phyloP scores from a whole-genome alignment of 306 rosid genomes.

The Biancaea sappan region DNA sequence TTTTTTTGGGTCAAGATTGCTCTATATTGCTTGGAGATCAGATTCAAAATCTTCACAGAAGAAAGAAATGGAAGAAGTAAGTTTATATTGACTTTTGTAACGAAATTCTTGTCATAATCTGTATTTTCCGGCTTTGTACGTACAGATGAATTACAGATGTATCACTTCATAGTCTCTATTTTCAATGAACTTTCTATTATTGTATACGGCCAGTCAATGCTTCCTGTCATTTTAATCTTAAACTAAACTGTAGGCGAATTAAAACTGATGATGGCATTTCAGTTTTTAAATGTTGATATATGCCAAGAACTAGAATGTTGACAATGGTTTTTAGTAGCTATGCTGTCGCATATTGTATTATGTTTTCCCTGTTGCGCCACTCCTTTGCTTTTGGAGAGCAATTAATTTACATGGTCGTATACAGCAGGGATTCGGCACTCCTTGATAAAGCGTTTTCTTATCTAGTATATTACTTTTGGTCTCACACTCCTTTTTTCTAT shows the following conservation, averaged over 20 bases:
- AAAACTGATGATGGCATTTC: background rate
- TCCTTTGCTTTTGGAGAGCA: background rate
- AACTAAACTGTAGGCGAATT: background rate
- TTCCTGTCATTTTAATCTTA: background rate
- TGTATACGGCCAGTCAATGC: background rate
- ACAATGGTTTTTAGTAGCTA: background rate
- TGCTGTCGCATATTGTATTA: too few species aligned
- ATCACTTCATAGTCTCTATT: background rate
- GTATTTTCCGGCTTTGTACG: background rate
- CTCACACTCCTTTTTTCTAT: too few species aligned
- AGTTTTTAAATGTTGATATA: too few species aligned
- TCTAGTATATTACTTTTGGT: background rate
- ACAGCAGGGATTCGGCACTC: background rate
- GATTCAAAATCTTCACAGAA: background rate
- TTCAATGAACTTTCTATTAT: constrained; percentile 9
- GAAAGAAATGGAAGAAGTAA: background rate
- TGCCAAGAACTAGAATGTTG: background rate
- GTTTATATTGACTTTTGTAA: background rate
- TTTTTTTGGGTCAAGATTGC: background rate
- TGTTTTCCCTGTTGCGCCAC: too few species aligned
- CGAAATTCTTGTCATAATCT: background rate
- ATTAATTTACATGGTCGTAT: background rate
- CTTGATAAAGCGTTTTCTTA: background rate
- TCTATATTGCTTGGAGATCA: constrained; percentile 1
- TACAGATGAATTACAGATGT: background rate